phyloP scores from a whole-genome alignment of 495 filamentous ascomycete genomes.

The Daldinia loculata region DNA sequence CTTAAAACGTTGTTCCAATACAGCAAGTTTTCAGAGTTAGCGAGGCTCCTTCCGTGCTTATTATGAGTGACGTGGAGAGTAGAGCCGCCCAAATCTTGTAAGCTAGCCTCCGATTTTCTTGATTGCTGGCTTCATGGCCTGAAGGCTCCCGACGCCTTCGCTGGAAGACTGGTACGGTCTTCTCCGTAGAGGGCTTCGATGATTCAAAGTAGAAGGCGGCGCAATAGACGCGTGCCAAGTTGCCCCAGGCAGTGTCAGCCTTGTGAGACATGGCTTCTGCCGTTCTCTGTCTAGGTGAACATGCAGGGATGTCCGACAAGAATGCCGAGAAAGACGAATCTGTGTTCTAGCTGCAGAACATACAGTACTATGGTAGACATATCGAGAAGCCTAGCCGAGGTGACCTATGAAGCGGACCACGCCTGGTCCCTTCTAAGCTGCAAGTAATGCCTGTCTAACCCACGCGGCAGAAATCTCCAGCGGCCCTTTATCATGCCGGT shows the following conservation, averaged over 20 bases:
- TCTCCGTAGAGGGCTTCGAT: constrained; percentile 29
- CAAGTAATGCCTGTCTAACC: constrained; percentile 39
- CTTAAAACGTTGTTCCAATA: constrained; percentile 26
- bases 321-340: constrained; percentile 32
- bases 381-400: constrained; percentile 38
- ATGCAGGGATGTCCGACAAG: constrained; percentile 40
- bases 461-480: constrained; percentile 32
- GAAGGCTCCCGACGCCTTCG: constrained; percentile 3
- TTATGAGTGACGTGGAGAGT: constrained; percentile 33
- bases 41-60: constrained; percentile 20
- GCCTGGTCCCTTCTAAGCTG: constrained; percentile 26
- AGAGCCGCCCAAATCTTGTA: constrained; percentile 17
- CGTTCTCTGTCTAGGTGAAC: constrained; percentile 32
- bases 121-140: constrained; percentile 13
- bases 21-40: constrained; percentile 14
- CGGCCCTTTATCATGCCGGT: constrained; percentile 23
- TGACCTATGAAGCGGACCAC: constrained; percentile 38
- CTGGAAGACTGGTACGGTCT: constrained; percentile 14
- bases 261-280: constrained; percentile 39
- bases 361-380: constrained; percentile 17
- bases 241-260: constrained; percentile 37
- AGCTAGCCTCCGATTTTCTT: constrained; percentile 29
- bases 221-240: constrained; percentile 31
- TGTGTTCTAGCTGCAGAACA: constrained; percentile 41
- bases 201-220: constrained; percentile 20